Evolutionary conservation across 2,329 filamentous ascomycete species (phyloP).

Genomic region (Nigrospora sphaerica): DNA sequence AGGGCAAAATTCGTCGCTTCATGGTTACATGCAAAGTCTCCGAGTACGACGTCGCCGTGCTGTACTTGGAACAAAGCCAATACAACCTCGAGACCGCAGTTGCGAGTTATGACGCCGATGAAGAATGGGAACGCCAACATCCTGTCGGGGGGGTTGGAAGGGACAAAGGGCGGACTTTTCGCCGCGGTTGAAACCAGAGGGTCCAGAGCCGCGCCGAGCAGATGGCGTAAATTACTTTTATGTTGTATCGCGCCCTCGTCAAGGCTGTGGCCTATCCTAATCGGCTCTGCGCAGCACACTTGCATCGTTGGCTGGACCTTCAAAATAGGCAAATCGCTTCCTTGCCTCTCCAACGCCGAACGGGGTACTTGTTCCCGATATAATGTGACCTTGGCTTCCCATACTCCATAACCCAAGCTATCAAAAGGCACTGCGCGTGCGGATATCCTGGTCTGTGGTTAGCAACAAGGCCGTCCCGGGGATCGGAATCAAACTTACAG

Average conservation of each 20-base stretch:
- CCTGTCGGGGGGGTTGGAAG: slow-evolving; percentile 37
- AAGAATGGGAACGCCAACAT: slow-evolving; percentile 67
- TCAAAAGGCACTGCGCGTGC: slow-evolving; percentile 53
- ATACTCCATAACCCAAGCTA: slow-evolving; percentile 1
- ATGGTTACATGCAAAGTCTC: slow-evolving; percentile 74
- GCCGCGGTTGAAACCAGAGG: too few species aligned
- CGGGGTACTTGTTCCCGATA: neutral
- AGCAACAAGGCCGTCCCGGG: slow-evolving; percentile 8
- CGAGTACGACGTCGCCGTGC: slow-evolving; percentile 67
- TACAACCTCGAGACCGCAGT: slow-evolving; percentile 62
- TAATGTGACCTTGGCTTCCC: neutral
- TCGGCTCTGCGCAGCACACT: too few species aligned
- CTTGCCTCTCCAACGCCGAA: neutral
- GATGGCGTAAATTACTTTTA: too few species aligned
- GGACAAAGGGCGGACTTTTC: slow-evolving; percentile 10
- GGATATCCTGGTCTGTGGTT: slow-evolving; percentile 39
- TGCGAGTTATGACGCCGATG: slow-evolving; percentile 60
- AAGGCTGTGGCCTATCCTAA: too few species aligned
- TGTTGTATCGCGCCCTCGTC: too few species aligned
- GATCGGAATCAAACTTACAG: slow-evolving; percentile 34
- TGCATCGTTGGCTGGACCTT: too few species aligned
- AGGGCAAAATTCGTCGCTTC: slow-evolving; percentile 64
- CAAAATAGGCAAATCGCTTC: too few species aligned
- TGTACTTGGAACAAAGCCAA: slow-evolving; percentile 65
- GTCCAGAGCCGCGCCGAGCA: too few species aligned